A percentile compares a stretch with the other conserved stretches of the same genome.
Evolutionary conservation across 2,329 filamentous ascomycete species (phyloP).

Genomic region (Mollisiaceae sp.): DNA sequence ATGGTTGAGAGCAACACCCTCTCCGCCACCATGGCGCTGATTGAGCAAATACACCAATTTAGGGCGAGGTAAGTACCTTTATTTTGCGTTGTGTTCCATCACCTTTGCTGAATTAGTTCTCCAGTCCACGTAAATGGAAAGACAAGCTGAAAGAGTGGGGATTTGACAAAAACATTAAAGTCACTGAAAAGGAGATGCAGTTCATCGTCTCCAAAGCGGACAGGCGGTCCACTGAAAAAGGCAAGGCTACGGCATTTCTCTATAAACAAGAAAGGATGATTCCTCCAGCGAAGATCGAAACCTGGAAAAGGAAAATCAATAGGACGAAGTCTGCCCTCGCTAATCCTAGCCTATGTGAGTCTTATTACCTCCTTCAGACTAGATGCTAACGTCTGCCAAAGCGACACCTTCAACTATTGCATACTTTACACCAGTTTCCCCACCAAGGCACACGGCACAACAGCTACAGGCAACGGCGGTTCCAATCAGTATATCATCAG

Average conservation of each 20-base stretch:
- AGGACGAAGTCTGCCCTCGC: no score
- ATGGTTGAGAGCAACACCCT: slow-evolving; percentile 6
- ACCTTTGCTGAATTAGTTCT: not conserved
- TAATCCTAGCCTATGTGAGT: no score
- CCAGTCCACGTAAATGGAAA: slow-evolving; percentile 17
- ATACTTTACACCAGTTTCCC: no score
- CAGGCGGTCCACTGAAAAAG: slow-evolving; percentile 2
- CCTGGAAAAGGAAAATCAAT: not conserved
- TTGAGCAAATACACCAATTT: slow-evolving; percentile 7
- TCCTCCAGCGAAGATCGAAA: not conserved
- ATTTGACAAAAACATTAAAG: not conserved
- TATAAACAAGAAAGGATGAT: not conserved
- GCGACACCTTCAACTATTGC: no score
- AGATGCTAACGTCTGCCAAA: no score
- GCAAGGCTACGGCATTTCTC: slow-evolving; percentile 4
- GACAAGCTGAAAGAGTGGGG: slow-evolving; percentile 11
- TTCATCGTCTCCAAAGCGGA: slow-evolving; percentile 1
- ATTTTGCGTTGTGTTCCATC: not conserved
- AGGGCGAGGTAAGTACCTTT: not conserved
- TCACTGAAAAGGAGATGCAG: slow-evolving; percentile 10
- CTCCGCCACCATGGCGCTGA: slow-evolving; percentile 2
- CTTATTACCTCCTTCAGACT: no score
- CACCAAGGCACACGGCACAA: no score
- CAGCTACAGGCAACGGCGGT: no score
- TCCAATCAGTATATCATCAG: no score